Evolutionary conservation across 768 basidiomycete species (phyloP), one percentile per base, ranked within the genome.

Genomic region (Coprinopsis cinerea): DNA sequence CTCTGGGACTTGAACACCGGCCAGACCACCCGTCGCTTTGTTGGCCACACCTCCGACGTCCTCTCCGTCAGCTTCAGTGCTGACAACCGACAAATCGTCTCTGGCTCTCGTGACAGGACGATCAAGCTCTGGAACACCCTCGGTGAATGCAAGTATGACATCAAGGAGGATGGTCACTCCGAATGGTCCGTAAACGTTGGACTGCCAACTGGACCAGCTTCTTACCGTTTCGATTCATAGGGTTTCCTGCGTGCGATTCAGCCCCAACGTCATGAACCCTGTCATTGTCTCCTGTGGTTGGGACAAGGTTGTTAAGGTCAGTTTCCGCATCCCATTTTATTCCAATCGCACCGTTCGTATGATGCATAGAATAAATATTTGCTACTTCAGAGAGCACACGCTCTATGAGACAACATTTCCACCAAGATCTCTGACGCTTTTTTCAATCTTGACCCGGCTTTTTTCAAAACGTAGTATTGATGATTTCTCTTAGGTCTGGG

Each of bases 111-210:
- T 58, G 96, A 99, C 81, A 78, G 78, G 67, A 85, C 89, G 34
- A 99, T 99, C 79, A 99, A 98, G 72, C 89, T 99, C 64, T 99
- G 96, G 96, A 99, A 99, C 77, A 99, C 96, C 54, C 85, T 99
- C 57, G 96, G 96, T 64, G 96, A 99, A 73, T 99, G 96, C 79
- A 99, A 99, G 71, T 98, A 92, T 68, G 91, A 98, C 68, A 99
- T 99, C 71, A 91, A 92, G 74, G 95, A 99, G 59, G 96, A 98
- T 60, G 93, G 95, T 53, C 96, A 99, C 78, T 75, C 83, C 53
- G 96, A 97, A 76, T 99, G 96, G 95, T 78, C 52, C 44, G 71
- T 66, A 15, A 1, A 10, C 36, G 5, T 72, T 53, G 42, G 65
- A 58, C 30, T 7, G 9, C 9, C 30, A 7, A n/a, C 2, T 30